Percentiles rank a stretch among this genome's conserved stretches.
Conservation (phyloP, 768 basidiomycete genomes). For the Amanita rubescens region DNA sequence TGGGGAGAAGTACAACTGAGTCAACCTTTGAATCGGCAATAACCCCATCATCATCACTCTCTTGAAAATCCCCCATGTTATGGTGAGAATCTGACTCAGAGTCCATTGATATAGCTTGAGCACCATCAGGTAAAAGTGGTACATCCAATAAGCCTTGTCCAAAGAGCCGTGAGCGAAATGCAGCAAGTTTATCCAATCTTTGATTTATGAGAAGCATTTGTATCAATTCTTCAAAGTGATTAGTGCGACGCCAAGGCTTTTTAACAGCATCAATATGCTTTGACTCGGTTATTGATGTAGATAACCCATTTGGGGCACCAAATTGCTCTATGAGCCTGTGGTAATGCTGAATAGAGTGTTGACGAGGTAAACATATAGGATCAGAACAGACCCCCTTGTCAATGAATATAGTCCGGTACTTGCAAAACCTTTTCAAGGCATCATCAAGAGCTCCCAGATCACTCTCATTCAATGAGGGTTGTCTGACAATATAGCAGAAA, state of each 20-base stretch:
- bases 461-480: conserved; percentile 16
- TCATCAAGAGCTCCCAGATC: conserved; percentile 19
- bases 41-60: too few relatives aligned
- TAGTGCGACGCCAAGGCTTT: conserved; percentile 18
- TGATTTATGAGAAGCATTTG: conserved; percentile 19
- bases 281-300: conserved; percentile 12
- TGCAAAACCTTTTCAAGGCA: conserved; percentile 22
- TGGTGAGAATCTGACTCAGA: neutral
- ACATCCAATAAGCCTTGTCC: neutral
- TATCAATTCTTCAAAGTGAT: conserved; percentile 11
- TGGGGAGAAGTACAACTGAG: too few relatives aligned
- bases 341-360: neutral
- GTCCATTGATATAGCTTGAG: neutral
- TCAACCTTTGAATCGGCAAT: too few relatives aligned
- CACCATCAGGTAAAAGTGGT: neutral
- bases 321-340: neutral
- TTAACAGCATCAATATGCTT: conserved; percentile 16
- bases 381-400: conserved; percentile 3
- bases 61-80: too few relatives aligned
- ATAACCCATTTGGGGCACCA: conserved; percentile 2
- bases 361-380: neutral
- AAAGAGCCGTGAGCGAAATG: neutral
- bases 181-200: conserved; percentile 14
- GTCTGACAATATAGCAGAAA: conserved; percentile 26
- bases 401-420: conserved; percentile 23